Evolutionary conservation across 148 eudicot genomes (phyloP).

Genomic region (Tetragonia tetragonoides): DNA sequence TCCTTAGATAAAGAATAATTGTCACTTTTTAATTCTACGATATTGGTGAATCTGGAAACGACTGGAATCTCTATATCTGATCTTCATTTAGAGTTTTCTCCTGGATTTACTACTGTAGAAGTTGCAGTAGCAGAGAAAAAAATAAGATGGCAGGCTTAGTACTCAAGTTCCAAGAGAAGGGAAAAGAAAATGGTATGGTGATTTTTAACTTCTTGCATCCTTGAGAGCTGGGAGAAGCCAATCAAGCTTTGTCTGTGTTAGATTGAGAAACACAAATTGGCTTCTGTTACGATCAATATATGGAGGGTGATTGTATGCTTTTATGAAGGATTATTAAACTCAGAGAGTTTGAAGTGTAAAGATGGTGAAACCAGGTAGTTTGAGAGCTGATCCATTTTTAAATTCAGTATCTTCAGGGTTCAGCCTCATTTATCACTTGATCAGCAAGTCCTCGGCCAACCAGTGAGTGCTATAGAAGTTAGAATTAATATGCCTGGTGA

Average conservation of each 20-base stretch:
- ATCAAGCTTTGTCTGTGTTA: neutral
- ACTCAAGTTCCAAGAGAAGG: neutral
- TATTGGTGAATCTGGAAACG: neutral
- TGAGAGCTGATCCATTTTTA: neutral
- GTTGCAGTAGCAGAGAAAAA: neutral
- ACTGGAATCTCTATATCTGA: neutral
- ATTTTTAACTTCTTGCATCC: neutral
- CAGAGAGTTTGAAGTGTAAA: neutral
- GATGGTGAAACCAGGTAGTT: neutral
- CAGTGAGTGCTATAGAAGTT: neutral
- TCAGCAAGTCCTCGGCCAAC: neutral
- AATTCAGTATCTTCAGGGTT: too few relatives aligned
- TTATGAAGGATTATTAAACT: neutral
- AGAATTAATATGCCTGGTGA: neutral
- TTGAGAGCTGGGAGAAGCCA: neutral
- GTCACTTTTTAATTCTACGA: neutral
- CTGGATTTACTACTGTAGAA: neutral
- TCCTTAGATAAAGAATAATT: too few relatives aligned
- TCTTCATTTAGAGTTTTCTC: neutral
- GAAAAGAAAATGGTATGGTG: neutral
- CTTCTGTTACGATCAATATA: neutral
- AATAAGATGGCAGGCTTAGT: neutral
- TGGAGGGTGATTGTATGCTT: neutral
- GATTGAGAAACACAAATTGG: neutral
- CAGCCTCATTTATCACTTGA: too few relatives aligned